phyloP scores from a whole-genome alignment of 768 basidiomycete genomes.

The Mycena galopus region DNA sequence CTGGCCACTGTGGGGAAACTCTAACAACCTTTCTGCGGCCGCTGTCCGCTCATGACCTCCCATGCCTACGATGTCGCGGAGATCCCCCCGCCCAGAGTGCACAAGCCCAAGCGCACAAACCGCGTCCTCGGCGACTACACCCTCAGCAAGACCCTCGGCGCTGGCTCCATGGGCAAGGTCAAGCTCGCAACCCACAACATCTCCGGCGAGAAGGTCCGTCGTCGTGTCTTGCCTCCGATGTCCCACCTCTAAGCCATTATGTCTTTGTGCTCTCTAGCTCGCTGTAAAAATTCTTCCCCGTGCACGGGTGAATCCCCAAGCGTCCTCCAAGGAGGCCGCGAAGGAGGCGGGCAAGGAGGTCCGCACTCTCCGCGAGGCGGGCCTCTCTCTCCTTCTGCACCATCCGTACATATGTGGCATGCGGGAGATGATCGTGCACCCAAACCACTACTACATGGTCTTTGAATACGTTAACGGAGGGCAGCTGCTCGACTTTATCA shows the following conservation, averaged over 20 bases:
- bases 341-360: constrained; percentile 98
- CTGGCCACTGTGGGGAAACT: constrained; percentile 24
- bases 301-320: not conserved
- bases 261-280: constrained; percentile 64
- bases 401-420: constrained; percentile 99
- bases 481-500: constrained; percentile 99
- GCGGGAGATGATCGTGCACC: constrained; percentile 98
- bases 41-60: constrained; percentile 17
- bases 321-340: constrained; percentile 49
- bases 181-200: constrained; percentile 92
- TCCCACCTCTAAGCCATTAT: not conserved
- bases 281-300: constrained; percentile 99
- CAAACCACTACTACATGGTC: constrained; percentile 99
- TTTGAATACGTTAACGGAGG: constrained; percentile 99
- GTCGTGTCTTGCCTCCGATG: not conserved
- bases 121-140: constrained; percentile 93
- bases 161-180: constrained; percentile 99
- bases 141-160: constrained; percentile 95
- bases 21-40: not conserved
- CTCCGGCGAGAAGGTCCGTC: constrained; percentile 90
- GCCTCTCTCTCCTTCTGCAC: constrained; percentile 93
- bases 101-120: constrained; percentile 55
- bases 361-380: constrained; percentile 95
- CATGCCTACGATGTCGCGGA: constrained; percentile 30
- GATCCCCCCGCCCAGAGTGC: constrained; percentile 25